Percentiles rank a stretch among this genome's conserved stretches.
These are phyloP conservation scores for Colletotrichum cuscutae DNA, from an alignment of 2,329 filamentous ascomycete species.

Conservation along the genomic window DNA sequence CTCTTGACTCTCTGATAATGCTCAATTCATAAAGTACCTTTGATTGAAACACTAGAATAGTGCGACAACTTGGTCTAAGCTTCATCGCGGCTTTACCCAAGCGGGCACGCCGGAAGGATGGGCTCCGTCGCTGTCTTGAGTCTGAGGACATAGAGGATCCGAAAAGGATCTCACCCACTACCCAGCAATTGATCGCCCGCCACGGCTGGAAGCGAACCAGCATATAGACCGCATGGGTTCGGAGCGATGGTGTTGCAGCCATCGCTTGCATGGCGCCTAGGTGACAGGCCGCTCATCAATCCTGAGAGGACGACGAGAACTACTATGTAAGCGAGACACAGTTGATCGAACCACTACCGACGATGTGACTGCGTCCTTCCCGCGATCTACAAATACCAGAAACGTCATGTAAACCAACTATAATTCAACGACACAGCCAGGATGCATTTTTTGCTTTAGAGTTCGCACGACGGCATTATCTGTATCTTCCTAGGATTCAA, in stretches of 20 bases:
- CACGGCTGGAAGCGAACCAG: constrained; percentile 2
- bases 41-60: background rate
- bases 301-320: background rate
- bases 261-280: background rate
- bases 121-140: background rate
- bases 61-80: background rate
- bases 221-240: background rate
- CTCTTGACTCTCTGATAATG: background rate
- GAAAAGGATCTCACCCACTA: background rate
- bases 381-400: background rate
- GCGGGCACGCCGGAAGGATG: background rate
- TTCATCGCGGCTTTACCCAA: background rate
- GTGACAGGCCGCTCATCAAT: background rate
- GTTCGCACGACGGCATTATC: background rate
- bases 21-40: background rate
- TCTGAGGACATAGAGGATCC: background rate
- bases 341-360: background rate
- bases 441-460: background rate
- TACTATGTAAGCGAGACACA: background rate
- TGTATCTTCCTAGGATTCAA: too few species aligned
- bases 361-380: background rate
- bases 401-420: background rate
- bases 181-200: background rate
- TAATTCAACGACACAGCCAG: background rate
- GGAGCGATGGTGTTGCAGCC: background rate